A percentile compares a stretch with the other conserved stretches of the same genome.
Evolutionary conservation across 306 rosid species (phyloP).

Genomic region (Hippophae tibetana): DNA sequence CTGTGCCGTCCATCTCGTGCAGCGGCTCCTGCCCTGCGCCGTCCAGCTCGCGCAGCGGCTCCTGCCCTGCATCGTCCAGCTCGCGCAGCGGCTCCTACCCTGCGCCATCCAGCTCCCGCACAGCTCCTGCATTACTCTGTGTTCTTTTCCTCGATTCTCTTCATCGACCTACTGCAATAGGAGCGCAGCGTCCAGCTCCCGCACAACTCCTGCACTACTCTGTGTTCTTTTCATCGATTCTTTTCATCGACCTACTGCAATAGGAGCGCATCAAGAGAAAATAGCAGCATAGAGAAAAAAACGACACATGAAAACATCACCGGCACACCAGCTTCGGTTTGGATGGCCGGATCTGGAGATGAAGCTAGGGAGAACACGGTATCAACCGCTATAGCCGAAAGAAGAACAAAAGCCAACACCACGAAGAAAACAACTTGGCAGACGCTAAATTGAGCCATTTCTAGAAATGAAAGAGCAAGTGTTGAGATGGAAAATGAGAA

Average conservation of each 20-base stretch:
- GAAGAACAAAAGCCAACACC: conserved; percentile 24
- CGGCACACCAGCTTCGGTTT: conserved; percentile 39
- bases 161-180: too few relatives aligned
- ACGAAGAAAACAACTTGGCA: conserved; percentile 22
- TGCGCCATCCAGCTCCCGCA: too few relatives aligned
- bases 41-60: too few relatives aligned
- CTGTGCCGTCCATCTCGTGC: too few relatives aligned
- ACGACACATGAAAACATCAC: conserved; percentile 20
- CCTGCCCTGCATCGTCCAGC: too few relatives aligned
- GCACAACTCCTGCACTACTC: too few relatives aligned
- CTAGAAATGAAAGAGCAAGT: not conserved
- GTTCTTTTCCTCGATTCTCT: too few relatives aligned
- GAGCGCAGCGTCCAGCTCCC: too few relatives aligned
- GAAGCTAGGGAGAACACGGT: conserved; percentile 18
- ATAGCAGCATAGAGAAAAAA: conserved; percentile 25
- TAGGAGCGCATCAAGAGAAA: conserved; percentile 28
- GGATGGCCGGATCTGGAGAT: conserved; percentile 35
- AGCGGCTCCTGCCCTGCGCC: too few relatives aligned
- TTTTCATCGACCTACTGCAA: conserved; percentile 18
- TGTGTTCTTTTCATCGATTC: too few relatives aligned
- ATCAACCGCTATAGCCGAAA: conserved; percentile 25
- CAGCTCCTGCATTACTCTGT: too few relatives aligned
- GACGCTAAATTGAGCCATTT: conserved; percentile 33
- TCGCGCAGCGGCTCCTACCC: too few relatives aligned
- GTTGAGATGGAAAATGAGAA: not conserved